These are phyloP conservation scores for Phytophthora aleatoria DNA, from an alignment of 352 stramenopile species.

Conservation along the genomic window DNA sequence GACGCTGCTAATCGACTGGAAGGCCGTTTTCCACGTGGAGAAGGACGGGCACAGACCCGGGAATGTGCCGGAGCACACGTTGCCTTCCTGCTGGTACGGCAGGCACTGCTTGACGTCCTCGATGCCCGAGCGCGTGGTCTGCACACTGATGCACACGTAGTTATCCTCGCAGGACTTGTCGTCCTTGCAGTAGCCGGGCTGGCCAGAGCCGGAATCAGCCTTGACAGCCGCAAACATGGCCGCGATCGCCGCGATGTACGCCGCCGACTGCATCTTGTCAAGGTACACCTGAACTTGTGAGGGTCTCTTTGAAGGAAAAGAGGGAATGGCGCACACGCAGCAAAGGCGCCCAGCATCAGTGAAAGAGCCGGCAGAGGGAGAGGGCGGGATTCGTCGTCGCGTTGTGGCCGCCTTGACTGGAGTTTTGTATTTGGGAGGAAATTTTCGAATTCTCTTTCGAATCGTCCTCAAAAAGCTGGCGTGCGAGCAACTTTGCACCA, in stretches of 20 bases:
- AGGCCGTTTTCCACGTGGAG: slow-evolving; percentile 67
- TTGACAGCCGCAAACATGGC: slow-evolving; percentile 30
- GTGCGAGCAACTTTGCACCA: slow-evolving; percentile 7
- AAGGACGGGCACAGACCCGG: slow-evolving; percentile 76
- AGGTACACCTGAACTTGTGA: not conserved
- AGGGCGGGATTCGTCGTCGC: slow-evolving; percentile 20
- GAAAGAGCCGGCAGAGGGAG: slow-evolving; percentile 24
- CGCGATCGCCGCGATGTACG: slow-evolving; percentile 31
- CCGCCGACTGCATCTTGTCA: slow-evolving; percentile 35
- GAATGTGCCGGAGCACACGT: slow-evolving; percentile 63
- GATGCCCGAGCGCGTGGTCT: slow-evolving; percentile 74
- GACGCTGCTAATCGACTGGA: slow-evolving; percentile 70
- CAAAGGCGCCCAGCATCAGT: slow-evolving; percentile 2
- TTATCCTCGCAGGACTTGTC: slow-evolving; percentile 48
- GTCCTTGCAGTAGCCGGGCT: slow-evolving; percentile 72
- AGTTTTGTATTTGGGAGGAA: slow-evolving; percentile 26
- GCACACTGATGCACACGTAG: slow-evolving; percentile 76
- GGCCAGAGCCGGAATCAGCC: slow-evolving; percentile 45
- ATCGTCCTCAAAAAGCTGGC: slow-evolving; percentile 15
- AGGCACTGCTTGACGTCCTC: slow-evolving; percentile 83
- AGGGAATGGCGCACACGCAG: slow-evolving; percentile 35
- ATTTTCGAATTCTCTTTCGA: slow-evolving; percentile 14
- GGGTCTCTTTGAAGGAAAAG: slow-evolving; percentile 43
- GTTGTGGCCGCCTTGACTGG: slow-evolving; percentile 18
- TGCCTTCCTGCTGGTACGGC: slow-evolving; percentile 44